These are phyloP conservation scores for Corynespora cassiicola DNA, from an alignment of 2,329 filamentous ascomycete species.

Conservation along the genomic window DNA sequence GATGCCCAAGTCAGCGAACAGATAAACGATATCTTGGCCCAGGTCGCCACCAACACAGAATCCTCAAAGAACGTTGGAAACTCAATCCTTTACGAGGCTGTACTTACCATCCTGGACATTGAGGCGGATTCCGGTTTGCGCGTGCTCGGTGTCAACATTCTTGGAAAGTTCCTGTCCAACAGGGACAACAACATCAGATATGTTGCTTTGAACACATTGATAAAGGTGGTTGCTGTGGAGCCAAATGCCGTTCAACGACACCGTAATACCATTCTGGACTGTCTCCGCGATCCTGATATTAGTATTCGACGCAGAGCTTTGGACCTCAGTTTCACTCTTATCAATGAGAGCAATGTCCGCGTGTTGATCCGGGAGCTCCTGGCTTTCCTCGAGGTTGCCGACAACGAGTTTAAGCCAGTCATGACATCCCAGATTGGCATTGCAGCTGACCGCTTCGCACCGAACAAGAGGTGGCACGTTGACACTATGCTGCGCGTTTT, in stretches of 20 bases:
- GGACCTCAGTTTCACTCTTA: constrained; percentile 96
- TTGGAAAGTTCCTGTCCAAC: constrained; percentile 98
- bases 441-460: constrained; percentile 92
- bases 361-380: constrained; percentile 91
- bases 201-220: constrained; percentile 93
- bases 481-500: constrained; percentile 96
- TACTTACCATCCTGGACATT: constrained; percentile 96
- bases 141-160: constrained; percentile 95
- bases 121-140: constrained; percentile 95
- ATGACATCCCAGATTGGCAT: constrained; percentile 99
- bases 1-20: constrained; percentile 90
- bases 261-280: constrained; percentile 96
- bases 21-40: constrained; percentile 95
- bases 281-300: constrained; percentile 94
- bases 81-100: constrained; percentile 95
- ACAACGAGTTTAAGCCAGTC: constrained; percentile 97
- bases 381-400: constrained; percentile 94
- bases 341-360: constrained; percentile 95
- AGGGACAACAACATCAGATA: constrained; percentile 99
- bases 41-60: constrained; percentile 95
- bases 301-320: constrained; percentile 95
- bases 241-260: constrained; percentile 97
- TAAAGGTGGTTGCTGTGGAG: constrained; percentile 97
- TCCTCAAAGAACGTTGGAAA: constrained; percentile 98
- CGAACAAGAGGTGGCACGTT: constrained; percentile 97